Base-by-base conservation (phyloP, 225 moss, liverwort and hornwort genomes). In the Bryoerythrophyllum caledonicum region DNA sequence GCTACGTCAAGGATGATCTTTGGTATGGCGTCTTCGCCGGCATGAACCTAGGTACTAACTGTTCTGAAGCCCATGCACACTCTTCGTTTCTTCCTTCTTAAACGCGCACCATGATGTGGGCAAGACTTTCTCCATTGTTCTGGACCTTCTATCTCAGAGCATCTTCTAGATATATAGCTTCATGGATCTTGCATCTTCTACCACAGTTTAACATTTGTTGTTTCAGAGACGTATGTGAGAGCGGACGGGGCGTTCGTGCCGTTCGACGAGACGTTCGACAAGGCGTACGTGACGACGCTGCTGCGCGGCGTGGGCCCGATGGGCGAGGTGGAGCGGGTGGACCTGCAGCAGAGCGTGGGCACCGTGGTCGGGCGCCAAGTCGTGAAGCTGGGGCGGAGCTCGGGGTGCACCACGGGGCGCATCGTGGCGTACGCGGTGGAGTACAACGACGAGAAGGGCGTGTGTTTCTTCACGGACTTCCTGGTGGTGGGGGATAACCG, bases 181-280 rank as follows among this genome's bases (percentile, higher is more conserved):
- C 15, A 15, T 44, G 44, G 44, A 15, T 14, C 44, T 14, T 54
- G 52, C 17, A 28, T 26, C 63, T 73, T 41, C 26, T 51, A 52
- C 21, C 30, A 30, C 30, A 30, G 30, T 30, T 34, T 34, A 38
- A 38, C 38, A 38, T 38, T 8, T 38, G 7, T 8, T 38, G 7
- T 38, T 38, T 41, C 84, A 84, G 84, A 84, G 30, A 76, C 84
- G 2, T 84, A 63, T 40, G 84, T 84, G 72, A 80, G 81, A 64
- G 84, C 74, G 13, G 84, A 84, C 51, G 84, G 81, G 10, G 84
- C 84, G 15, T 84, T 84, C 25, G 74, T 84, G 17, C 81, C 84
- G 2, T 84, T 84, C 5, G 28, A 81, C 10, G 84, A 84, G 13
- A 65, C 76, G 16, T 74, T 85, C 48, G 81, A 85, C 59, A 48